A percentile compares a stretch with the other conserved stretches of the same genome.
Evolutionary conservation across 2,329 filamentous ascomycete genomes (phyloP).

Genomic region (Xylaria sp.): DNA sequence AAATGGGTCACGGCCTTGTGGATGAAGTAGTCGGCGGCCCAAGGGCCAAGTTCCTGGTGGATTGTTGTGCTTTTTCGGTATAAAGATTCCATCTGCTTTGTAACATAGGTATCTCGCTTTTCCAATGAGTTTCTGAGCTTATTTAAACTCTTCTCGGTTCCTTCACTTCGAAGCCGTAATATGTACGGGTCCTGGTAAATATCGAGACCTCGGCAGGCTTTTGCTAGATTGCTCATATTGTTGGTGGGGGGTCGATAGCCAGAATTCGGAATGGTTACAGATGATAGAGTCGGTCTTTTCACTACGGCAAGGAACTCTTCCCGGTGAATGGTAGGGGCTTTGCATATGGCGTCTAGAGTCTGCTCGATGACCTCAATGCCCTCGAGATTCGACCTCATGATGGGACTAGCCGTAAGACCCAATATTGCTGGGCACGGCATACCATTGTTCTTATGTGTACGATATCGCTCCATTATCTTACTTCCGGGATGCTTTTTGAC

Average conservation of each 20-base stretch:
- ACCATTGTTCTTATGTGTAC: constrained; percentile 49
- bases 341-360: constrained; percentile 72
- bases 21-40: constrained; percentile 73
- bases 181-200: constrained; percentile 67
- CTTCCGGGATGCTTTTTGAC: constrained; percentile 66
- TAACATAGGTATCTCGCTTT: constrained; percentile 57
- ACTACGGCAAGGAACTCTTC: constrained; percentile 72
- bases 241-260: constrained; percentile 33
- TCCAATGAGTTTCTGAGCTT: constrained; percentile 47
- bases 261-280: constrained; percentile 28
- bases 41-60: constrained; percentile 64
- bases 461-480: constrained; percentile 76
- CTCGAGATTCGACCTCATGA: constrained; percentile 62
- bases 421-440: constrained; percentile 67
- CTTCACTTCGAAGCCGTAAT: constrained; percentile 50
- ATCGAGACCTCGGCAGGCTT: constrained; percentile 53
- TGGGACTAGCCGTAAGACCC: constrained; percentile 81
- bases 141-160: constrained; percentile 48
- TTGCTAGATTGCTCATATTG: constrained; percentile 52
- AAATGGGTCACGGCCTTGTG: constrained; percentile 49
- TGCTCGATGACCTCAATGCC: constrained; percentile 68
- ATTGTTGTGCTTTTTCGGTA: constrained; percentile 57
- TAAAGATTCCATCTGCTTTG: constrained; percentile 62
- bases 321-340: constrained; percentile 70
- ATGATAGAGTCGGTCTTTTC: constrained; percentile 65